Conservation (phyloP, 345 rosid species). For the Hibiscus tridactylites region DNA sequence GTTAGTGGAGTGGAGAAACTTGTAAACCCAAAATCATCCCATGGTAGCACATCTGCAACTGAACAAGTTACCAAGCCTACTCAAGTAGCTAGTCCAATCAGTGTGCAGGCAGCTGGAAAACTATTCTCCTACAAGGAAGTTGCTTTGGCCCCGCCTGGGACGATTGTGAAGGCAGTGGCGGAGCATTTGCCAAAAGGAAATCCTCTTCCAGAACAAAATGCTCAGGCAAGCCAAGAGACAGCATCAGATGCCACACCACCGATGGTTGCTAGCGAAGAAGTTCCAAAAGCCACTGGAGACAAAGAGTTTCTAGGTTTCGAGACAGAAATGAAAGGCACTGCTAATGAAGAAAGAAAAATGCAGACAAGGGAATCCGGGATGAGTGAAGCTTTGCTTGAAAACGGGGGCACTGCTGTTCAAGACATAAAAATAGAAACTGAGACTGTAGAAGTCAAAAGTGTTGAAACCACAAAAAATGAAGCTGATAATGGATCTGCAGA, state of each 20-base stretch:
- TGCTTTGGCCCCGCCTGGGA: slow-evolving; percentile 95
- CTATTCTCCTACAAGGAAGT: slow-evolving; percentile 96
- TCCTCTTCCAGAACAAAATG: slow-evolving; percentile 21
- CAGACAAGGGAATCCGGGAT: slow-evolving; percentile 10
- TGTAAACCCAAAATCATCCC: slow-evolving; percentile 42
- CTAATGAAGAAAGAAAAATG: slow-evolving; percentile 12
- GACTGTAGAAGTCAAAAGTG: slow-evolving; percentile 16
- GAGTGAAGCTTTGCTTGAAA: slow-evolving; percentile 21
- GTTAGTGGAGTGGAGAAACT: slow-evolving; percentile 38
- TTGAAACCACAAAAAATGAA: slow-evolving; percentile 22
- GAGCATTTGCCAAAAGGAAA: slow-evolving; percentile 61
- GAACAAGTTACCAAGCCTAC: slow-evolving; percentile 49
- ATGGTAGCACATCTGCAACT: slow-evolving; percentile 37
- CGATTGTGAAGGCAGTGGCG: slow-evolving; percentile 72
- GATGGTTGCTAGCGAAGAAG: slow-evolving; percentile 26
- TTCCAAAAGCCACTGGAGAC: slow-evolving; percentile 26
- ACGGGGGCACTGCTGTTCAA: slow-evolving; percentile 17
- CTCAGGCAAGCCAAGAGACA: slow-evolving; percentile 27
- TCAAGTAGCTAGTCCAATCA: slow-evolving; percentile 41
- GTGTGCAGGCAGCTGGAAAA: slow-evolving; percentile 72
- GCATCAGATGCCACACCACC: slow-evolving; percentile 16
- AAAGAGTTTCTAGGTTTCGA: slow-evolving; percentile 5
- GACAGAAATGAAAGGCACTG: not conserved
- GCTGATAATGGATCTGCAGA: slow-evolving; percentile 21
- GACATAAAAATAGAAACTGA: slow-evolving; percentile 21